A percentile compares a stretch with the other conserved stretches of the same genome.
These are phyloP conservation scores for Colletotrichum echinochloae DNA, from an alignment of 2,329 filamentous ascomycete species.

Conservation along the genomic window DNA sequence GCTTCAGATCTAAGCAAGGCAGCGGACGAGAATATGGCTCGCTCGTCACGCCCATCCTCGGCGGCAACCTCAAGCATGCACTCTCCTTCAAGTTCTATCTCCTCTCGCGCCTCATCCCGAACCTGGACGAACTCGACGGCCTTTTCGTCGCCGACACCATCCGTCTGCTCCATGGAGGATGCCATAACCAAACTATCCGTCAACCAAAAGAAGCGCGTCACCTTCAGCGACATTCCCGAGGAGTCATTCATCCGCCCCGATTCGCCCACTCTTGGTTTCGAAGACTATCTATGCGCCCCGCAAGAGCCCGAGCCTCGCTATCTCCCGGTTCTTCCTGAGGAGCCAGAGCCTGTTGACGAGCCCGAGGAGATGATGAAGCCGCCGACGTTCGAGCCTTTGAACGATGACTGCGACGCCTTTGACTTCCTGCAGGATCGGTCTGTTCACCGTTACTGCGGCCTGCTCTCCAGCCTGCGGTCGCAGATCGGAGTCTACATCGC, in stretches of 20 bases:
- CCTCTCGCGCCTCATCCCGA: conserved; percentile 49
- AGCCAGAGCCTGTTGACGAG: conserved; percentile 42
- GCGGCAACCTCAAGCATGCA: conserved; percentile 54
- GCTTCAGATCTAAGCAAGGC: conserved; percentile 61
- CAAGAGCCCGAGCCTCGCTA: conserved; percentile 37
- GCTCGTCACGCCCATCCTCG: conserved; percentile 55
- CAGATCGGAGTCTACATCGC: conserved; percentile 63
- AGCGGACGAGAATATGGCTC: conserved; percentile 58
- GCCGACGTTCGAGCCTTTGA: conserved; percentile 37
- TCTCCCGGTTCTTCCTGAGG: conserved; percentile 38
- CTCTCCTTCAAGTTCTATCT: conserved; percentile 61
- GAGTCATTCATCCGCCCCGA: conserved; percentile 68
- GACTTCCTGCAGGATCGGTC: conserved; percentile 58
- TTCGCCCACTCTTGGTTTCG: conserved; percentile 70
- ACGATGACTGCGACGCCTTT: conserved; percentile 40
- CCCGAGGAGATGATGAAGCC: conserved; percentile 42
- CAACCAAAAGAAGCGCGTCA: conserved; percentile 53
- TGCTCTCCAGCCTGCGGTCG: conserved; percentile 60
- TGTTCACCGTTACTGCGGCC: conserved; percentile 61
- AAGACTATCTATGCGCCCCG: conserved; percentile 52
- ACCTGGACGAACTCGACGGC: conserved; percentile 56
- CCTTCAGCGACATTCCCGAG: conserved; percentile 51
- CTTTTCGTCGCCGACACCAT: conserved; percentile 62
- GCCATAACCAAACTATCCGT: conserved; percentile 27
- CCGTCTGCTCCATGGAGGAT: conserved; percentile 54